phyloP scores from a whole-genome alignment of 108 stramenopile genomes.

The Nannochloropsis gaditana region DNA sequence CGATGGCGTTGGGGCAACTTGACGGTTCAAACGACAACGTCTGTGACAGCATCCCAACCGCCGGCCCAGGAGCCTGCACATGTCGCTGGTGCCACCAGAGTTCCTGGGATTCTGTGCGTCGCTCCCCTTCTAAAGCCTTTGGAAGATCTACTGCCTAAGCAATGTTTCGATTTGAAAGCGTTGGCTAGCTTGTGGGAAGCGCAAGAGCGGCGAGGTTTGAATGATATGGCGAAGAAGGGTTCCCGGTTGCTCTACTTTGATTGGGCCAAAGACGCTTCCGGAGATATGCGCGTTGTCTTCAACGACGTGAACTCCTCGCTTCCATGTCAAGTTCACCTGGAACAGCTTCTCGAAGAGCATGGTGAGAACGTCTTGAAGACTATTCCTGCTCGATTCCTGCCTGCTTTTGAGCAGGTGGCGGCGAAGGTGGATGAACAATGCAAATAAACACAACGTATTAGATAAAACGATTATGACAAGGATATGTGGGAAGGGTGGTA shows the following conservation, averaged over 20 bases:
- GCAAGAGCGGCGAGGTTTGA: background rate
- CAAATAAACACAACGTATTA: too few species aligned
- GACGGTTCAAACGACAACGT: too few species aligned
- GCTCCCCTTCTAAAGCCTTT: background rate
- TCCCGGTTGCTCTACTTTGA: background rate
- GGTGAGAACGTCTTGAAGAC: background rate
- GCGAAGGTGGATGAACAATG: background rate
- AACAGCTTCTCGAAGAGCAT: conserved; percentile 17
- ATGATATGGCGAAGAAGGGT: background rate
- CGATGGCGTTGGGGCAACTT: background rate
- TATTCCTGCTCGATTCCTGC: background rate
- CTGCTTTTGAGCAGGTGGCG: background rate
- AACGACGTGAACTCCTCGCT: background rate
- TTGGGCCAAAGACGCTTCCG: background rate
- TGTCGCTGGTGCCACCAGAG: too few species aligned
- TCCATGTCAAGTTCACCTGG: background rate
- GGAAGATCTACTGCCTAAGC: background rate
- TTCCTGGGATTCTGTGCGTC: background rate
- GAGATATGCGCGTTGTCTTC: background rate
- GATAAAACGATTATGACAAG: too few species aligned
- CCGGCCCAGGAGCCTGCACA: too few species aligned
- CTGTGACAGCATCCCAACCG: too few species aligned
- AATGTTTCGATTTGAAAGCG: background rate
- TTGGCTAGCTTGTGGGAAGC: background rate
- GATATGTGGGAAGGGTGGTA: too few species aligned